A percentile compares a stretch with the other conserved stretches of the same genome.
Conservation (phyloP, 305 asterid species). For the Fraxinus velutina region DNA sequence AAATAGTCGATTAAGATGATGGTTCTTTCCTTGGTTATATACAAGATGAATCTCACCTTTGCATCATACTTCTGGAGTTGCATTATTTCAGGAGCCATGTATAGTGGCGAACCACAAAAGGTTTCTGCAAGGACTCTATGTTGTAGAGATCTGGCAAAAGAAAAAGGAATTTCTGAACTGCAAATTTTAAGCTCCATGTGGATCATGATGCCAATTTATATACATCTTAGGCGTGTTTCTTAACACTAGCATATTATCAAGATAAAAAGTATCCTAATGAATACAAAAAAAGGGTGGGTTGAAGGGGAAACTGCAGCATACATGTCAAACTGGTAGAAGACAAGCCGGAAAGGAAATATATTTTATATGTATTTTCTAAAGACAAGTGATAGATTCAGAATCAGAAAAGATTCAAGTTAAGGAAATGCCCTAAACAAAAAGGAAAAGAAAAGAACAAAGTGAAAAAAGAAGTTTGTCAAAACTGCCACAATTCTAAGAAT, state of each 20-base stretch:
- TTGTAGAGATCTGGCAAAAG: constrained; percentile 69
- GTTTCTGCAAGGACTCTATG: constrained; percentile 92
- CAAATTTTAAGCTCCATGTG: constrained; percentile 9
- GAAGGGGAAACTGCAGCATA: neutral
- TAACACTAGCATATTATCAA: neutral
- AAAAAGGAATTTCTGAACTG: constrained; percentile 20
- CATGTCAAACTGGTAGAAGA: neutral
- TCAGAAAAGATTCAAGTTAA: neutral
- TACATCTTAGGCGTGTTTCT: constrained; percentile 1
- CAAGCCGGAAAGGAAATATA: neutral
- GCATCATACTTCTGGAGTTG: constrained; percentile 89
- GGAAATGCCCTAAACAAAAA: neutral
- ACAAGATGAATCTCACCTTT: constrained; percentile 55
- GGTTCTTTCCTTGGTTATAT: constrained; percentile 15
- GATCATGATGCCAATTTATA: neutral
- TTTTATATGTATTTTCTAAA: neutral
- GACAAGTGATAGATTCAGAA: neutral
- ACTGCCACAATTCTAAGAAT: neutral
- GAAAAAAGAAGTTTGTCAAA: neutral
- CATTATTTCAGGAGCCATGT: constrained; percentile 99
- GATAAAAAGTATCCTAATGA: neutral
- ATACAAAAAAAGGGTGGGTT: neutral
- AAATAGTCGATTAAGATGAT: constrained; percentile 22
- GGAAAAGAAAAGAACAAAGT: neutral
- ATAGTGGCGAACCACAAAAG: constrained; percentile 91